A percentile compares a stretch with the other conserved stretches of the same genome.
Conservation (phyloP, 495 filamentous ascomycete species). For the Daldinia grandis region DNA sequence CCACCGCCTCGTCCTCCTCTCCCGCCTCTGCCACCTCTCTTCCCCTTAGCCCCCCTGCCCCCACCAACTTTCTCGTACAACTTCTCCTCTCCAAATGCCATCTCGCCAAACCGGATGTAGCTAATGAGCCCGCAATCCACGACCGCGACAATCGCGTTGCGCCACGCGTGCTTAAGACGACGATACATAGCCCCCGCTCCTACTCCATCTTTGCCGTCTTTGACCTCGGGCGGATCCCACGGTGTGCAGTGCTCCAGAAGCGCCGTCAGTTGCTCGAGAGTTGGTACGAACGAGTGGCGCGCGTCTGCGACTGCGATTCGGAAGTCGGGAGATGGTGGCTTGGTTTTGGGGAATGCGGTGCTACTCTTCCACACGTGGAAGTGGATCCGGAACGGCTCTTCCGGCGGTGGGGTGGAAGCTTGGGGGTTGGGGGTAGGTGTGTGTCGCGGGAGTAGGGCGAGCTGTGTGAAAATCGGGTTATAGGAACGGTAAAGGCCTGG, state of each 20-base stretch:
- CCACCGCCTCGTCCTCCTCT: conserved; percentile 35
- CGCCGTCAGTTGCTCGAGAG: conserved; percentile 70
- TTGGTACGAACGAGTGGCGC: conserved; percentile 73
- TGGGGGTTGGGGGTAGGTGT: conserved; percentile 59
- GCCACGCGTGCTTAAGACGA: conserved; percentile 82
- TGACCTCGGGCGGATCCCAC: conserved; percentile 66
- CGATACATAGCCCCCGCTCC: conserved; percentile 62
- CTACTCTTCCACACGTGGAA: conserved; percentile 80
- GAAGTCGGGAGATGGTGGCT: conserved; percentile 81
- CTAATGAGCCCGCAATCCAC: conserved; percentile 91
- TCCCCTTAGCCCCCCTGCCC: conserved; percentile 51
- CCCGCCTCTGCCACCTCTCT: conserved; percentile 55
- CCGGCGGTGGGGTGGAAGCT: conserved; percentile 28
- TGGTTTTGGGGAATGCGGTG: conserved; percentile 74
- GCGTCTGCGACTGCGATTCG: conserved; percentile 81
- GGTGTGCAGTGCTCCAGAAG: conserved; percentile 72
- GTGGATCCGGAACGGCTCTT: conserved; percentile 72
- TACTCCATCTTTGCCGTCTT: conserved; percentile 41
- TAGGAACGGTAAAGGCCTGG: conserved; percentile 84
- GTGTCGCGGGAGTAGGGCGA: conserved; percentile 78
- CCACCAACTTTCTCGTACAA: conserved; percentile 62
- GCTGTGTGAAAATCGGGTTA: conserved; percentile 75
- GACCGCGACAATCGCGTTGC: conserved; percentile 84
- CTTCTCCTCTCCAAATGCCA: conserved; percentile 78
- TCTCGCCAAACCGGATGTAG: conserved; percentile 81